Evolutionary conservation across 305 asterid genomes (phyloP), one percentile per base, ranked within the genome.

Genomic region (Vinca major): DNA sequence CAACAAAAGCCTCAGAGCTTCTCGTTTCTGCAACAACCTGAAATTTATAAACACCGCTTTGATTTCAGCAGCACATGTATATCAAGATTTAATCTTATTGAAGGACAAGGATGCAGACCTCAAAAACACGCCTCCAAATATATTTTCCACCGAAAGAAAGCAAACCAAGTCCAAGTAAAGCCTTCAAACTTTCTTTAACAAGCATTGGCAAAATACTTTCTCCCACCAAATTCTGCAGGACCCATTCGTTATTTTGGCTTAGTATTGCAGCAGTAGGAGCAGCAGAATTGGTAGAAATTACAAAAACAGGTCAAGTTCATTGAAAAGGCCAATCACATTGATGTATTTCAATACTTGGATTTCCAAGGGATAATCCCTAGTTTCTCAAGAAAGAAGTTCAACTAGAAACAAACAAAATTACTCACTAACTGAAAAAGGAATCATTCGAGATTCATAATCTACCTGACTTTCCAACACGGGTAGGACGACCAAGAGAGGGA

Each of bases 401-500:
- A 13, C 8, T 33, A 58, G 44, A 13, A 58, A 6, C 41, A 36
- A 58, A 13, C 19, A 58, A 44, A 20, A 55, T 7, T 16, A 60
- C 16, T 14, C 64, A 60, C 33, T 12, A 56, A 33, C 36, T 33
- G 26, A 33, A 65, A 3, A 20, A n/a, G 40, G 12, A 48, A 19
- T 60, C 62, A 37, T 65, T 68, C 65, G 55, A 63, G 68, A 75
- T 58, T 70, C 60, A 71, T 37, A 62, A 67, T 52, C 12, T 81
- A 93, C 99, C 99, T 93, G 97, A 76, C 86, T 93, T 86, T 93
- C 99, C 83, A 93, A 75, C 79, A 93, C 96, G 2, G 99, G 99
- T 54, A 93, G 84, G 83, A 93, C 80, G 85, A 93, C 99, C 73
- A 93, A 85, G 78, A 93, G 97, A 10, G 97, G 97, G 79, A 93